Conservation (phyloP, 2,329 filamentous ascomycete genomes). For the Aspergillus fumigatiaffinis region DNA sequence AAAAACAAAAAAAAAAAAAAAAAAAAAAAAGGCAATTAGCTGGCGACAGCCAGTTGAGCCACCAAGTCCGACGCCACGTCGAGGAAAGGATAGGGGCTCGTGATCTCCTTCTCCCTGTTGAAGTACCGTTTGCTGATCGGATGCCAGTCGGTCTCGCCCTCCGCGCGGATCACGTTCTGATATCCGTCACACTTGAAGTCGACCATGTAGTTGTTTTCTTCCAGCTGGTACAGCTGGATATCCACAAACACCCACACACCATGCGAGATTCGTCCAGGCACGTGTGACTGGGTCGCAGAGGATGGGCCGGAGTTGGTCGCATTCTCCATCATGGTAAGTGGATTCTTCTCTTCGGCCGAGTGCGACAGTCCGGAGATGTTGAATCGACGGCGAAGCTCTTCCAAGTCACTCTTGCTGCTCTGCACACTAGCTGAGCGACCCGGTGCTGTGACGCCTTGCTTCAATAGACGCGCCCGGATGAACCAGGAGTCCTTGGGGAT, state of each 20-base stretch:
- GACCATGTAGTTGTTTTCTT: constrained; percentile 87
- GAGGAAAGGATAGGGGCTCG: constrained; percentile 90
- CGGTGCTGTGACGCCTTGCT: constrained; percentile 66
- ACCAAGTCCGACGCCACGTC: constrained; percentile 91
- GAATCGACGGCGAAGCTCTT: constrained; percentile 38
- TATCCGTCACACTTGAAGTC: constrained; percentile 99
- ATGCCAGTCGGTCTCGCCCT: constrained; percentile 43
- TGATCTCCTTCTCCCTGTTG: constrained; percentile 89
- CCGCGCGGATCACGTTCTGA: constrained; percentile 70
- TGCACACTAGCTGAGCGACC: constrained; percentile 36
- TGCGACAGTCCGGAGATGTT: constrained; percentile 31
- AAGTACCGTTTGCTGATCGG: constrained; percentile 47
- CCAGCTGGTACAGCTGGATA: constrained; percentile 94
- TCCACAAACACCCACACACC: constrained; percentile 91
- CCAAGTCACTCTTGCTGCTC: constrained; percentile 40
- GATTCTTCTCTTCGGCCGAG: constrained; percentile 32
- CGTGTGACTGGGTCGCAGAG: constrained; percentile 30
- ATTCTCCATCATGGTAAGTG: constrained; percentile 31
- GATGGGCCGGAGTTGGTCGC: constrained; percentile 32
- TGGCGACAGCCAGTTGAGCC: constrained; percentile 83
- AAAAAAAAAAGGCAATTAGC: no score
- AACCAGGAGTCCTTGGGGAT: constrained; percentile 95
- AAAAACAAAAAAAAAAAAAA: no score
- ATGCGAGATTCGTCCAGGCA: constrained; percentile 50
- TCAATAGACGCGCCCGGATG: constrained; percentile 83